Percentiles rank a stretch among this genome's conserved stretches.
phyloP scores from a whole-genome alignment of 2,329 filamentous ascomycete species.

The Boeremia exigua region DNA sequence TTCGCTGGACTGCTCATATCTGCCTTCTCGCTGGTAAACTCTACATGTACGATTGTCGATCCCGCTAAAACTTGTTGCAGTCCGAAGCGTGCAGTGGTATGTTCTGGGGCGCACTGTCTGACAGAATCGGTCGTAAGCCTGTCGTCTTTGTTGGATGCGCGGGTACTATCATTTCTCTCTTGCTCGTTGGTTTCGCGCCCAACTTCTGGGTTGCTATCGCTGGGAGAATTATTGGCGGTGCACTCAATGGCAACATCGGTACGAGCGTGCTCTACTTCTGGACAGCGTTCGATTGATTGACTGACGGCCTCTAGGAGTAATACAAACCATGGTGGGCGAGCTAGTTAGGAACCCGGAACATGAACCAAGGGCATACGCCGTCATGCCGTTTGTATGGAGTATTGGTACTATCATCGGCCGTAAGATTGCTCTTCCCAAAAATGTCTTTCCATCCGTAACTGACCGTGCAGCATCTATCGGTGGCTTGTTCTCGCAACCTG shows the following conservation, averaged over 20 bases:
- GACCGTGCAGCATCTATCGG: constrained; percentile 70
- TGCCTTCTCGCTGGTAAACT: constrained; percentile 72
- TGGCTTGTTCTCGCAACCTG: constrained; percentile 82
- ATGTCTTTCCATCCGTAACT: constrained; percentile 16
- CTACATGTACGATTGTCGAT: not conserved
- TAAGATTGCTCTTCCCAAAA: constrained; percentile 24
- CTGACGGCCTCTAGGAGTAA: constrained; percentile 56
- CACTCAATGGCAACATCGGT: constrained; percentile 84
- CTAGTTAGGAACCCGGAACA: constrained; percentile 69
- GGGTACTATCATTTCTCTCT: constrained; percentile 81
- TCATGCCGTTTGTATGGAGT: constrained; percentile 95
- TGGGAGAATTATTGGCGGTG: constrained; percentile 77
- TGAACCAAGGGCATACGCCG: constrained; percentile 78
- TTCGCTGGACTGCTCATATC: constrained; percentile 87
- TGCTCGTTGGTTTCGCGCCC: constrained; percentile 80
- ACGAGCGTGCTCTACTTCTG: constrained; percentile 51
- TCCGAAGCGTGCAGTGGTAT: constrained; percentile 87
- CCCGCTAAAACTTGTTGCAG: not conserved
- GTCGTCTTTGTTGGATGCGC: constrained; percentile 60
- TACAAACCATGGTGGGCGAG: constrained; percentile 91
- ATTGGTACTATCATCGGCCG: constrained; percentile 84
- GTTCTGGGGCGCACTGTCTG: constrained; percentile 53
- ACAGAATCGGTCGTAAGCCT: constrained; percentile 50
- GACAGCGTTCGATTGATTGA: not conserved
- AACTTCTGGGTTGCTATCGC: constrained; percentile 84